Base-by-base conservation (phyloP, 306 rosid species). In the Hylodesmum podocarpum region DNA sequence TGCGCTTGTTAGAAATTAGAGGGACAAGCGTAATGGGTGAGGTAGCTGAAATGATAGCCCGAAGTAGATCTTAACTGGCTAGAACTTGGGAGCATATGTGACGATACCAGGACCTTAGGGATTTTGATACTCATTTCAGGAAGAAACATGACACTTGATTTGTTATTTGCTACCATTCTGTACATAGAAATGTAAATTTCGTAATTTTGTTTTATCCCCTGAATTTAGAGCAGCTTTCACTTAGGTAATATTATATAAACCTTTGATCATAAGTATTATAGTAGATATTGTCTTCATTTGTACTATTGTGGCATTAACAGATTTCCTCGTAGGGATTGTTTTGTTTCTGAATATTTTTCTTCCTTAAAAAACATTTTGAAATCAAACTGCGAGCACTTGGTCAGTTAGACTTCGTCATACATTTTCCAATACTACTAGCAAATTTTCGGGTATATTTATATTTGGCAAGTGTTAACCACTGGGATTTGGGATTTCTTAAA, bases 21-120 rank as follows among this genome's bases (percentile, higher is more conserved):
- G 97, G 97, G 53, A 70, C 82, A 47, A 88, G 90, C 24, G 80
- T 91, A 27, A 87, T 95, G 93, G 99, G 97, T 4, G 92, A 91
- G n/a, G 96, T 91, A 40, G 97, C 97, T 49, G 97, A 95, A 73
- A 88, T 95, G 69, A 91, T 95, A 44, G 51, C 84, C 58, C 89
- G 92, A 63, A 77, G 40, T 82, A 79, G 57, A 70, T 65, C 54
- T 44, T 82, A 77, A 70, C 69, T 11, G 24, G 29, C 40, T 21
- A 66, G 41, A 67, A 81, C 76, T 44, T 73, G 57, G 72, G 78
- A 65, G 36, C 69, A 14, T 47, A 3, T 46, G 66, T 47, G 72
- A 73, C 9, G 44, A 80, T 61, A 61, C 47, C 19, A 43, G 5
- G 21, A 44, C 41, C 16, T 51, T 76, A 50, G 46, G 70, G 43